Base-by-base conservation (phyloP, 179 eudicot species). In the Patellifolia procumbens region DNA sequence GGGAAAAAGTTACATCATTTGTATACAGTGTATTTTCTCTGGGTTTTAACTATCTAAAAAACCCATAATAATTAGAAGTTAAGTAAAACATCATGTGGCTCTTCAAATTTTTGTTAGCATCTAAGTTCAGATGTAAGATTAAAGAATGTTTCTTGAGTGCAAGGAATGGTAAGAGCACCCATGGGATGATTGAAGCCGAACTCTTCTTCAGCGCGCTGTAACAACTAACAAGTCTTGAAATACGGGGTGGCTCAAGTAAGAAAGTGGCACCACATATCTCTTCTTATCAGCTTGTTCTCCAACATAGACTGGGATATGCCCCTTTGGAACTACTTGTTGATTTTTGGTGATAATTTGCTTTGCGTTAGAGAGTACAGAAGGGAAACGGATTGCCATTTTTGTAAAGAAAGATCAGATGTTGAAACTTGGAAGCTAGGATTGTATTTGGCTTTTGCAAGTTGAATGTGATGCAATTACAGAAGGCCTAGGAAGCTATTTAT, bases 241-340 rank as follows among this genome's bases (percentile, higher is more conserved):
- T 8, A 64, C 68, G 7, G 84, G 85, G 26, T 85, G 78, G 70
- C 76, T 83, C 79, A 85, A 76, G 66, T 75, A 83, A 20, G 84
- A 78, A 29, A 85, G 24, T 24, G 83, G 86, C 29, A 83, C 82
- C 55, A 83, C 73, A 48, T 68, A 83, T 58, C 87, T 60, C 65
- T 83, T 83, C 79, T 78, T 86, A 4, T 79, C 78, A 4, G 74
- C 76, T 66, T 74, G 74, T 20, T 86, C 87, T 19, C 93, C 93
- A 42, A 88, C 89, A 32, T 88, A 82, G 32, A 88, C 90, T 10
- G 86, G 82, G 26, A 83, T 26, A 63, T 83, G 58, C 1, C 90
- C 88, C 69, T 81, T 87, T 8, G 87, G 90, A 48, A 85, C 85
- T 68, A 60, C 82, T 76, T 80, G 79, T 19, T 65, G 69, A 53